These are phyloP conservation scores for Yamadazyma atmosphaerica DNA, from an alignment of 1,139 yeast species.

Conservation along the genomic window DNA sequence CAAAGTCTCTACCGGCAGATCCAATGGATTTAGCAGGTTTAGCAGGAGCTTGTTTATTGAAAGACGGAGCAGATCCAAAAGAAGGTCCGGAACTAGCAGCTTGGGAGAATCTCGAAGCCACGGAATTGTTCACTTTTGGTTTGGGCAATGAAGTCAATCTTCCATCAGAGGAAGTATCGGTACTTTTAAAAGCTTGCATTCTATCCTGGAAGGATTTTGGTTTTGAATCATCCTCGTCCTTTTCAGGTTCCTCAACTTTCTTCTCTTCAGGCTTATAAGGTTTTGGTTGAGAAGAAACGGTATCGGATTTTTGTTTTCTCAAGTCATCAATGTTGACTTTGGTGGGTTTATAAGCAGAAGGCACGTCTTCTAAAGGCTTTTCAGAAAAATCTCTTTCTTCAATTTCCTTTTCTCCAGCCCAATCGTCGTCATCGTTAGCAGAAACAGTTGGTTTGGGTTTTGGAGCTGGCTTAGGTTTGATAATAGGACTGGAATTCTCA, in stretches of 20 bases:
- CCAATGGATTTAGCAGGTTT: slow-evolving; percentile 52
- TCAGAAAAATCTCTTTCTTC: slow-evolving; percentile 68
- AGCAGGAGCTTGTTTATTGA: slow-evolving; percentile 27
- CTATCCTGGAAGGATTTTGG: slow-evolving; percentile 48
- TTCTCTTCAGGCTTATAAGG: slow-evolving; percentile 14
- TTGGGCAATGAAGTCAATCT: slow-evolving; percentile 65
- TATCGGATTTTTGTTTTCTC: slow-evolving; percentile 48
- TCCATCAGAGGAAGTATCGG: slow-evolving; percentile 37
- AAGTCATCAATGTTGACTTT: slow-evolving; percentile 45
- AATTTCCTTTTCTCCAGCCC: slow-evolving; percentile 65
- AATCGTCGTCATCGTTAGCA: slow-evolving; percentile 50
- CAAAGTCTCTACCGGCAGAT: slow-evolving; percentile 70
- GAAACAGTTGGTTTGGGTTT: slow-evolving; percentile 36
- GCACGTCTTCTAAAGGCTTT: slow-evolving; percentile 59
- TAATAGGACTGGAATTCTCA: slow-evolving; percentile 14
- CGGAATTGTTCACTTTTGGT: slow-evolving; percentile 56
- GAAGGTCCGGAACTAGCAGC: slow-evolving; percentile 33
- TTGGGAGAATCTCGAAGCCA: slow-evolving; percentile 52
- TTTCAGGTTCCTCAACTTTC: slow-evolving; percentile 24
- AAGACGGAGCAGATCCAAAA: slow-evolving; percentile 56
- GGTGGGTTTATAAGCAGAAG: slow-evolving; percentile 72
- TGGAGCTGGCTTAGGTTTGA: slow-evolving; percentile 31
- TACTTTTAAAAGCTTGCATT: slow-evolving; percentile 30
- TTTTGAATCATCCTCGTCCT: slow-evolving; percentile 24
- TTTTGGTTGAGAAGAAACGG: slow-evolving; percentile 44